Conservation (phyloP, 805 yeast genomes). For the Kuraishia molischiana region DNA sequence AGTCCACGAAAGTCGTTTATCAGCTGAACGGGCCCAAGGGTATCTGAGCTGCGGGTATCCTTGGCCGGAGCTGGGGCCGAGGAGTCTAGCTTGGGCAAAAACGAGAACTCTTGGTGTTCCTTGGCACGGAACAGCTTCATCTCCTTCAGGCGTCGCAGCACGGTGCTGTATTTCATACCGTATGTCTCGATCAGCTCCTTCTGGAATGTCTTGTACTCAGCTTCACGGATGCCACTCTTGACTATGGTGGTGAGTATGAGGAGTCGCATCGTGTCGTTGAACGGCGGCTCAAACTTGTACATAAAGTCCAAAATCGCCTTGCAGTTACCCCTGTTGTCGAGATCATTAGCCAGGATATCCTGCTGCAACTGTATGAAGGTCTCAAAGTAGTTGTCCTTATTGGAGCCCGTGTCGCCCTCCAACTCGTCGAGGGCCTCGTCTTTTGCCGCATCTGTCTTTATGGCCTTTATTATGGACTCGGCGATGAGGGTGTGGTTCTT, state of each 20-base stretch:
- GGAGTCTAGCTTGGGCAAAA: not conserved
- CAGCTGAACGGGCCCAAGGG: slow-evolving; percentile 10
- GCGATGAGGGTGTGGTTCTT: slow-evolving; percentile 70
- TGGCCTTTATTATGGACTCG: slow-evolving; percentile 45
- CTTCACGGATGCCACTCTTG: slow-evolving; percentile 59
- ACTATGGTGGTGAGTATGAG: slow-evolving; percentile 50
- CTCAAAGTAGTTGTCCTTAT: slow-evolving; percentile 24
- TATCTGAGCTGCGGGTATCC: not conserved
- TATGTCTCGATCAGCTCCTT: slow-evolving; percentile 49
- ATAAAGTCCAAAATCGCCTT: slow-evolving; percentile 39
- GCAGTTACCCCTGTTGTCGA: slow-evolving; percentile 27
- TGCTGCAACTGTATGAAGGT: slow-evolving; percentile 54
- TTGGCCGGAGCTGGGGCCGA: not conserved
- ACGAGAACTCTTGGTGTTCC: slow-evolving; percentile 9
- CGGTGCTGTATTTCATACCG: slow-evolving; percentile 45
- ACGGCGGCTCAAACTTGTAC: slow-evolving; percentile 28
- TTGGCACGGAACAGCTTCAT: slow-evolving; percentile 34
- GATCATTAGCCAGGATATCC: slow-evolving; percentile 48
- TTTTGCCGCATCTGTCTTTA: slow-evolving; percentile 22
- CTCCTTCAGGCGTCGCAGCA: slow-evolving; percentile 38
- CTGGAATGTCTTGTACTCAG: slow-evolving; percentile 47
- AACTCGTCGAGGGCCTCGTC: slow-evolving; percentile 8
- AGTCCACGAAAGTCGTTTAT: slow-evolving; percentile 23
- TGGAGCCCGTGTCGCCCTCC: slow-evolving; percentile 9
- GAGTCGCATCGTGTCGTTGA: slow-evolving; percentile 38